Evolutionary conservation across 2,329 filamentous ascomycete genomes (phyloP), one percentile per base, ranked within the genome.

Genomic region (Colletotrichum incanum): DNA sequence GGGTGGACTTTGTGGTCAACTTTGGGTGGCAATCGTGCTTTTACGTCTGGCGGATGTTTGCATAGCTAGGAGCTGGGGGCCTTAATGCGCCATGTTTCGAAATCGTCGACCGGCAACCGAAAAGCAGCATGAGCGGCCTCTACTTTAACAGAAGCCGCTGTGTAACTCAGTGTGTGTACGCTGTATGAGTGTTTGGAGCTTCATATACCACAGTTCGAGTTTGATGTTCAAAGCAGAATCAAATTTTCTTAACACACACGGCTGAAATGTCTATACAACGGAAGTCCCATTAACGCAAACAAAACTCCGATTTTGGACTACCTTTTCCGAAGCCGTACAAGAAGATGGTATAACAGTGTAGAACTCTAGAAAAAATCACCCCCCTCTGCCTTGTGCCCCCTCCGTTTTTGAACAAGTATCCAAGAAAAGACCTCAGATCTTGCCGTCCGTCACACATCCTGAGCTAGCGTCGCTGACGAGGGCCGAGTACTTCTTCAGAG

Each of bases 401-500:
- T 26, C 47, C 8, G 9, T 9, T 45, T 41, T 16, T 34, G 14
- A 37, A 11, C 23, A 11, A 62, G 23, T 8, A 34, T 62, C 37
- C 37, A 47, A 66, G 26, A 39, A 39, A 34, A 5, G 16, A 12
- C 4, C 58, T 73, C 76, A 72, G 41, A 78, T 73, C 43, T 76
- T 76, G 5, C 83, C 83, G 65, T 89, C 87, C 26, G 89, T 91
- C 43, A 91, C 86, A 76, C 89, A 91, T 16, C 89, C 89, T n/a
- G 84, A 81, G 79, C 88, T 90, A 9, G 89, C 89, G 74, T 91
- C 83, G 76, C 84, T 90, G 59, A 91, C 89, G 64, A 91, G 81
- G 45, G 80, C 73, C 6, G 92, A 91, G 77, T 94, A 94, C 83
- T 94, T 94, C 74, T 88, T 90, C 75, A 94, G 82, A 7, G 92